Conservation (phyloP, 768 basidiomycete genomes). For the Galerina sulciceps region DNA sequence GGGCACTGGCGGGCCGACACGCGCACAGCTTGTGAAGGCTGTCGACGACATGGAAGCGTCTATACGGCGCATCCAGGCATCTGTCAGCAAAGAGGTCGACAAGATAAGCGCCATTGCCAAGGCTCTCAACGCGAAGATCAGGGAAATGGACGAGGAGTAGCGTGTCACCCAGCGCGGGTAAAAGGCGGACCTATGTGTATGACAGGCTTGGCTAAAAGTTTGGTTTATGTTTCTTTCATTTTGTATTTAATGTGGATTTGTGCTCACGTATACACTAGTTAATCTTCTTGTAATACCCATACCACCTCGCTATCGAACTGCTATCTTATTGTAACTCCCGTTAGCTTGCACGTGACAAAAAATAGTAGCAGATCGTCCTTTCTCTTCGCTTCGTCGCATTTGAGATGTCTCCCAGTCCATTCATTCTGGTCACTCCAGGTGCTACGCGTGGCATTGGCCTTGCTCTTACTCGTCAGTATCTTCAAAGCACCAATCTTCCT, state of each 20-base stretch:
- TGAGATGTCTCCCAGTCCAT: slow-evolving; percentile 38
- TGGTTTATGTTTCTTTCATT: slow-evolving; percentile 21
- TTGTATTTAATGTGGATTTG: slow-evolving; percentile 26
- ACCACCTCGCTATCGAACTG: slow-evolving; percentile 22
- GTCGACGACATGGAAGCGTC: slow-evolving; percentile 39
- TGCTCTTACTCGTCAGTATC: slow-evolving; percentile 56
- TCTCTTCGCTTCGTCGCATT: not conserved
- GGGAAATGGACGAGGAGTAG: slow-evolving; percentile 37
- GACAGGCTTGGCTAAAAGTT: slow-evolving; percentile 15
- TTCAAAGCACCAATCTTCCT: slow-evolving; percentile 52
- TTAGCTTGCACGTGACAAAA: not conserved
- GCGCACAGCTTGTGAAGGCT: slow-evolving; percentile 35
- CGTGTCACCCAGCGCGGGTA: slow-evolving; percentile 1
- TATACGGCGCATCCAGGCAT: slow-evolving; percentile 36
- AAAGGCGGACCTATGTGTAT: slow-evolving; percentile 17
- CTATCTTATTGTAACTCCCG: not conserved
- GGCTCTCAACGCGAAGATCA: slow-evolving; percentile 33
- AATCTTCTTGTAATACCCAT: slow-evolving; percentile 25
- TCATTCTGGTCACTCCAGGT: slow-evolving; percentile 54
- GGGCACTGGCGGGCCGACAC: slow-evolving; percentile 29
- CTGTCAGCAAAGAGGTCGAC: slow-evolving; percentile 37
- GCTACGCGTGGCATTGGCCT: slow-evolving; percentile 61
- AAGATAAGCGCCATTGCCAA: slow-evolving; percentile 35
- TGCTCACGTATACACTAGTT: slow-evolving; percentile 29
- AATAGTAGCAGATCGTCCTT: no score